Evolutionary conservation across 148 eudicot species (phyloP).

Genomic region (Rhododendron williamsianum): DNA sequence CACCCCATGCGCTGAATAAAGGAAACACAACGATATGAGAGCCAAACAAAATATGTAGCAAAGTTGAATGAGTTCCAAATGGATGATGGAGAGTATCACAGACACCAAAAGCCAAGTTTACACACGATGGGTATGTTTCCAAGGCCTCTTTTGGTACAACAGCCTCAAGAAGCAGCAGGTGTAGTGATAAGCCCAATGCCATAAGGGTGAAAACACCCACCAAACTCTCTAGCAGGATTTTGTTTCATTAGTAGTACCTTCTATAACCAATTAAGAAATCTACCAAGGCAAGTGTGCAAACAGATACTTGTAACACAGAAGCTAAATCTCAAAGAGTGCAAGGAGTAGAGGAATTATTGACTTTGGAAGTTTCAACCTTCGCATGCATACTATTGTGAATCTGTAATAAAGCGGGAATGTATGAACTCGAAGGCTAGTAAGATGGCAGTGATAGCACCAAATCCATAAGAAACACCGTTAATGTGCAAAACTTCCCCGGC

Average conservation of each 20-base stretch:
- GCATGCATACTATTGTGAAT: neutral
- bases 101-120: neutral
- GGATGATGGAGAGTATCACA: neutral
- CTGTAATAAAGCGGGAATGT: neutral
- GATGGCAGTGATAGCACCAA: neutral
- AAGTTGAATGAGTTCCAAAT: neutral
- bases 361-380: neutral
- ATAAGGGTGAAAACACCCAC: neutral
- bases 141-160: neutral
- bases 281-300: neutral
- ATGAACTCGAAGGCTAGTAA: neutral
- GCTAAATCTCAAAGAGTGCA: neutral
- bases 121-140: neutral
- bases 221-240: neutral
- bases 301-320: neutral
- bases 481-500: neutral
- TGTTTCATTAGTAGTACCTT: neutral
- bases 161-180: slow-evolving; percentile 1
- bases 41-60: neutral
- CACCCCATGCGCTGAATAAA: slow-evolving; percentile 12
- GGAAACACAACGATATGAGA: neutral
- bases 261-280: neutral
- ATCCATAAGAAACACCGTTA: neutral
- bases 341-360: neutral
- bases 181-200: neutral